phyloP scores from a whole-genome alignment of 2,329 filamentous ascomycete species.

The Aspergillus glaucus region DNA sequence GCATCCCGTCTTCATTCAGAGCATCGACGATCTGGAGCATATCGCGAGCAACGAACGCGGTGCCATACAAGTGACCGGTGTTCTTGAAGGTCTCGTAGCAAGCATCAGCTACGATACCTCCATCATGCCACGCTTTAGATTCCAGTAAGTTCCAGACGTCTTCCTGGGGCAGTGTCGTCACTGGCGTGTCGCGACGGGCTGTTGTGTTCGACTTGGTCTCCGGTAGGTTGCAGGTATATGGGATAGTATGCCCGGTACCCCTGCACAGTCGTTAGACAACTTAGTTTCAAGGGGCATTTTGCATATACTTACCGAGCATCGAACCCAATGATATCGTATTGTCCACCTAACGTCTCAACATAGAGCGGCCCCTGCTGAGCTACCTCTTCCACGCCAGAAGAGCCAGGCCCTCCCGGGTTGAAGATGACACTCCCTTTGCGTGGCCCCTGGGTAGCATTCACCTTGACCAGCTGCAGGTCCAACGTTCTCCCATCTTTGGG shows the following conservation, averaged over 20 bases:
- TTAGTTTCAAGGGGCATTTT: background rate
- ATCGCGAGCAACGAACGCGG: conserved; percentile 39
- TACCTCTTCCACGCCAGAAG: conserved; percentile 4
- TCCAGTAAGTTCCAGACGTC: no score
- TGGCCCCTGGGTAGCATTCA: conserved; percentile 21
- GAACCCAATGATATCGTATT: background rate
- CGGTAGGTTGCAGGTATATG: conserved; percentile 1
- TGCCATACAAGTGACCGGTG: conserved; percentile 28
- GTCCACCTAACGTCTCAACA: background rate
- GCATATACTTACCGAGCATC: background rate
- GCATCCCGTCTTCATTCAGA: conserved; percentile 32
- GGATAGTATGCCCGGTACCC: conserved; percentile 1
- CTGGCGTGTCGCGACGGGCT: background rate
- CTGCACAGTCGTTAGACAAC: background rate
- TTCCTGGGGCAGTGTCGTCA: background rate
- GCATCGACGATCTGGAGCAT: conserved; percentile 40
- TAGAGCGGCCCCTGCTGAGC: background rate
- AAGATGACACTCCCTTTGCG: conserved; percentile 27
- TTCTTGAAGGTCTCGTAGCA: background rate
- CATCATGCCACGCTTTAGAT: background rate
- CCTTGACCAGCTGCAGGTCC: conserved; percentile 20
- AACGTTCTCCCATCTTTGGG: conserved; percentile 15
- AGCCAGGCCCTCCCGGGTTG: conserved; percentile 30
- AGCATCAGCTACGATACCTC: background rate
- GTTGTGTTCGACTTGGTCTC: background rate